Base-by-base conservation (phyloP, 345 rosid species). In the Pseudoturritis turrita region DNA sequence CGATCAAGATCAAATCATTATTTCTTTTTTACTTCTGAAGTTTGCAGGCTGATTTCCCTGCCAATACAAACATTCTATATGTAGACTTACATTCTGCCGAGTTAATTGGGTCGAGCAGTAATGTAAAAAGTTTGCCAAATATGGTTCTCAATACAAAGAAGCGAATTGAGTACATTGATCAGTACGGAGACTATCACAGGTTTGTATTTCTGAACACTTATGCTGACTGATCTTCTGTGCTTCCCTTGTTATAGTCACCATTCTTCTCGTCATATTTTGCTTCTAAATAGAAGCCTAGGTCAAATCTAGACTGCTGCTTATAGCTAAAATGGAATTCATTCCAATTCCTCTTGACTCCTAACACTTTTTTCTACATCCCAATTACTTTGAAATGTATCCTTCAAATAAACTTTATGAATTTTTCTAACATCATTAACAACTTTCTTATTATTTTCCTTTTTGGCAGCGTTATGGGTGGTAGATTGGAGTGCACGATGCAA, bases 401-500 rank as follows among this genome's bases (percentile, higher is more conserved):
- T 22, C 15, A 68, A 46, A 59, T 60, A 25, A 47, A 47, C n/a
- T 37, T 60, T 4, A 25, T 17, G 61, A 14, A 17, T 6, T 61
- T 65, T 44, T 8, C 21, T 55, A 53, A n/a, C 75, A n/a, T 40
- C 10, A 10, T 57, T 70, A 49, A 49, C 15, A 45, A 67, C 25
- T 68, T 37, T 51, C 35, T 53, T 49, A 53, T 41, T 41, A 12
- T 49, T 73, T 76, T 70, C 15, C 41, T 39, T 70, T 79, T 18
- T 22, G 22, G 71, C 67, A 94, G 96, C 72, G 85, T 91, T 65
- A 63, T 77, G 61, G 98, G 98, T 77, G 96, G 97, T 54, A 86
- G 97, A 81, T 83, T 94, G 75, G 98, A 94, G 78, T 94, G 97
- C 84, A 91, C 97, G 6, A 91, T 94, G 98, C 97, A 94, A 81